Evolutionary conservation across 176 grass and related monocot species (phyloP).

Genomic region (Themeda triandra): DNA sequence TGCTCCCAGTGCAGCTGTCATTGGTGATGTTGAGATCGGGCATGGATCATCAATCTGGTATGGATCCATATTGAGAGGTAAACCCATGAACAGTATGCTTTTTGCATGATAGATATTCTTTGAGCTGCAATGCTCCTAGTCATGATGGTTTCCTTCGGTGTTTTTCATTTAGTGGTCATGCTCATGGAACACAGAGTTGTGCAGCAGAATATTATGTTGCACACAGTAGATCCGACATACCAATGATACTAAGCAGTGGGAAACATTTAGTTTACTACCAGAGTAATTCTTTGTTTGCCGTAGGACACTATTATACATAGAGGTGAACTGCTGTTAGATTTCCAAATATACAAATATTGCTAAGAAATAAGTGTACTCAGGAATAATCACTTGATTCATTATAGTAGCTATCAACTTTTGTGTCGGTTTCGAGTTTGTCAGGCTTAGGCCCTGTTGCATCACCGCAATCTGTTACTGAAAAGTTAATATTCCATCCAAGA

Average conservation of each 20-base stretch:
- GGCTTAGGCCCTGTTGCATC: background rate
- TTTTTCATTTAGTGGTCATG: background rate
- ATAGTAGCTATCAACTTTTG: background rate
- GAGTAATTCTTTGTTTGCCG: background rate
- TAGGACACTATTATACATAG: background rate
- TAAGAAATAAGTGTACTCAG: background rate
- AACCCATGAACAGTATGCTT: background rate
- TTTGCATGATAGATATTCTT: background rate
- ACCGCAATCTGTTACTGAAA: background rate
- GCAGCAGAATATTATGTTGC: background rate
- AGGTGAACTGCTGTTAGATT: background rate
- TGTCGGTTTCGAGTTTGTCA: background rate
- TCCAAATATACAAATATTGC: background rate
- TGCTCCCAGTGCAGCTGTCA: constrained; percentile 82
- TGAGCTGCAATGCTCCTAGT: background rate
- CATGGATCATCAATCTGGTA: constrained; percentile 94
- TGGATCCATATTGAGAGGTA: constrained; percentile 96
- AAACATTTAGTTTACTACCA: background rate
- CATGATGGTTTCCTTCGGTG: background rate
- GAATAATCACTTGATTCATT: background rate
- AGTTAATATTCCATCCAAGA: background rate
- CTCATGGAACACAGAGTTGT: background rate
- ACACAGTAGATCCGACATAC: background rate
- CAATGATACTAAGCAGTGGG: background rate
- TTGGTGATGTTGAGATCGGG: constrained; percentile 92